phyloP scores from a whole-genome alignment of 306 rosid species.

The Trifolium pratense region DNA sequence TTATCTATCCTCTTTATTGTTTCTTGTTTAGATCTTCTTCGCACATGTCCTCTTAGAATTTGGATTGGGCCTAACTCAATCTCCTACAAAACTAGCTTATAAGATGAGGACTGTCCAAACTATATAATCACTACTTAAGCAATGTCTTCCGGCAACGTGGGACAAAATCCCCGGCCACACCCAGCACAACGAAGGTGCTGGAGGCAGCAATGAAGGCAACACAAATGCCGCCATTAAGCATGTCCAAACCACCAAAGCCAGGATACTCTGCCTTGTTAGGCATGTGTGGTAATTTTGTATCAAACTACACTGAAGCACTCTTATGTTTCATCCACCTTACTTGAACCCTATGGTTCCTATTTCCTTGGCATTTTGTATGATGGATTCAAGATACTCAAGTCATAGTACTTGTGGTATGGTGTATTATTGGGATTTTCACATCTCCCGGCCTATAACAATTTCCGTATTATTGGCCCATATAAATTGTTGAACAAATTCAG shows the following conservation, averaged over 20 bases:
- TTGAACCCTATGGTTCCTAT: constrained; percentile 4
- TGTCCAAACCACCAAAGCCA: background rate
- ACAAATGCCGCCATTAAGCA: background rate
- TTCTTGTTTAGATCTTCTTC: background rate
- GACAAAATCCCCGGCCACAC: background rate
- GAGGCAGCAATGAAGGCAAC: background rate
- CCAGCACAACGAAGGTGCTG: background rate
- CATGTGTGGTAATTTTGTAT: background rate
- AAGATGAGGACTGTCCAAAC: background rate
- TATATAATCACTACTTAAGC: background rate
- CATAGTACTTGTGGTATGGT: background rate
- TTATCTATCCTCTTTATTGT: background rate
- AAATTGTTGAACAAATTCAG: constrained; percentile 32
- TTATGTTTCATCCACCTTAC: constrained; percentile 1
- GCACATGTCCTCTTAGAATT: background rate
- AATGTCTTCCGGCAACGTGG: too few relatives aligned
- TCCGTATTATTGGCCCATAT: constrained; percentile 19
- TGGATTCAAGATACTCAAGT: background rate
- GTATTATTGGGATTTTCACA: background rate
- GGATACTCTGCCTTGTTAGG: background rate
- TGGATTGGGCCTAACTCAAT: background rate
- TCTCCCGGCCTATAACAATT: background rate
- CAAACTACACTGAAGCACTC: background rate
- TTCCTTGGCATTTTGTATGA: constrained; percentile 1
- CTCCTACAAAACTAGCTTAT: too few relatives aligned